These are phyloP conservation scores for Lepidium africanum DNA, from an alignment of 345 rosid genomes.

Conservation along the genomic window DNA sequence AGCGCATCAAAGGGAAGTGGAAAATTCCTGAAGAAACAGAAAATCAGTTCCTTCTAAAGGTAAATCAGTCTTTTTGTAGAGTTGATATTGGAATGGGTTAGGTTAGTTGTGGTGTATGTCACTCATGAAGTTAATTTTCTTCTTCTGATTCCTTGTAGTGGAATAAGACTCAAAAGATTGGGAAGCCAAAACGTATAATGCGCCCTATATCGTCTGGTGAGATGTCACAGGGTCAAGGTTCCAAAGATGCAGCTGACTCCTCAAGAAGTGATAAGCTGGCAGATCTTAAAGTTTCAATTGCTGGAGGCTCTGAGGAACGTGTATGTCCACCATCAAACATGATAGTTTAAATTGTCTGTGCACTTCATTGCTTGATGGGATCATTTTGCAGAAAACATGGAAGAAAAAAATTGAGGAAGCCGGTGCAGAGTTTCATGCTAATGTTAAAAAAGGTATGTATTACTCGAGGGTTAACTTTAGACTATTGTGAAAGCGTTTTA, in stretches of 20 bases:
- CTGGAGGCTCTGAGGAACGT: slow-evolving; percentile 50
- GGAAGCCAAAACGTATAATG: slow-evolving; percentile 60
- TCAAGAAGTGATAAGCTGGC: slow-evolving; percentile 58
- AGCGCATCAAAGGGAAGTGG: slow-evolving; percentile 72
- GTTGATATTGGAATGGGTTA: background rate
- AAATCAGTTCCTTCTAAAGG: slow-evolving; percentile 66
- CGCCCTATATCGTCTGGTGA: slow-evolving; percentile 36
- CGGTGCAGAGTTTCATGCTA: slow-evolving; percentile 69
- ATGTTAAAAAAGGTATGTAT: slow-evolving; percentile 60
- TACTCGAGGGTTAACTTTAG: background rate
- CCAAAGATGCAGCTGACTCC: slow-evolving; percentile 35
- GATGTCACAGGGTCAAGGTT: slow-evolving; percentile 38
- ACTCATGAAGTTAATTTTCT: background rate
- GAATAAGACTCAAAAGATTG: slow-evolving; percentile 70
- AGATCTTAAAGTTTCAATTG: slow-evolving; percentile 61
- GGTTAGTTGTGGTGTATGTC: background rate
- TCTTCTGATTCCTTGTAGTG: slow-evolving; percentile 49
- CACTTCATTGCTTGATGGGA: slow-evolving; percentile 14
- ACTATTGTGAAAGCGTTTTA: background rate
- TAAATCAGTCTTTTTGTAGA: slow-evolving; percentile 15
- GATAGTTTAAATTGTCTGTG: background rate
- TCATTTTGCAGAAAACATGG: slow-evolving; percentile 69
- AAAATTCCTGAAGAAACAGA: slow-evolving; percentile 64
- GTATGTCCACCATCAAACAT: slow-evolving; percentile 30
- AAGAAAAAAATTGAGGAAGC: slow-evolving; percentile 62